Percentiles rank a stretch among this genome's conserved stretches.
These are phyloP conservation scores for Hypoxylon fragiforme DNA, from an alignment of 495 filamentous ascomycete genomes.

Conservation along the genomic window DNA sequence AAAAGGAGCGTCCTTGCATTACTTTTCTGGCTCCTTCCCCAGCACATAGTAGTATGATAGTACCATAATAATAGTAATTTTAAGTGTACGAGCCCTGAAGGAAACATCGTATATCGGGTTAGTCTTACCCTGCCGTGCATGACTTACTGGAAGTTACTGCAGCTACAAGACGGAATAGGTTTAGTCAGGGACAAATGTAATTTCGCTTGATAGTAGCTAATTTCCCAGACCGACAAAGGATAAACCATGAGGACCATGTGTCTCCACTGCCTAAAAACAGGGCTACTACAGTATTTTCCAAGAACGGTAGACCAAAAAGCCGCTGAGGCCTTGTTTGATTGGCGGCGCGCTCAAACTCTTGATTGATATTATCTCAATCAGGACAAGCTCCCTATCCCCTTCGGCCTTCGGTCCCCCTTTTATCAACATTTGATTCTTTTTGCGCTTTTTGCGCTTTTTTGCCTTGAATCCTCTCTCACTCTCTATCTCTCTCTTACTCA, in stretches of 20 bases:
- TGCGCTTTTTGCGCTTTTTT: no score
- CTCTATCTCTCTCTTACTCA: no score
- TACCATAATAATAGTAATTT: no score
- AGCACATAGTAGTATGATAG: no score
- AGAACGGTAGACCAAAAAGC: constrained; percentile 15
- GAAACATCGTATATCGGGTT: constrained; percentile 8
- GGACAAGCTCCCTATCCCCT: constrained; percentile 14
- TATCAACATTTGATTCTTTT: background rate
- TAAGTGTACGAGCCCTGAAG: no score
- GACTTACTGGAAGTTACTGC: background rate
- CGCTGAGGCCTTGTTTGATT: constrained; percentile 11
- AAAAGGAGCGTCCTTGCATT: constrained; percentile 11
- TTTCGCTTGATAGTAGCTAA: constrained; percentile 37
- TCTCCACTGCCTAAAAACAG: constrained; percentile 6
- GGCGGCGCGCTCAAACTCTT: constrained; percentile 6
- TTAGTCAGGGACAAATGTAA: constrained; percentile 28
- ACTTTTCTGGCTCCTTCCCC: constrained; percentile 5
- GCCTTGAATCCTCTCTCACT: no score
- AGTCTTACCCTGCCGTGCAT: background rate
- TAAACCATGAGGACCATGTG: constrained; percentile 22
- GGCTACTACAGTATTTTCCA: constrained; percentile 19
- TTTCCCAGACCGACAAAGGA: constrained; percentile 35
- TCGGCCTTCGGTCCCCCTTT: background rate
- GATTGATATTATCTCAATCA: constrained; percentile 17
- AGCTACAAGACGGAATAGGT: constrained; percentile 19